Conservation (phyloP, 768 basidiomycete genomes). For the Tulasnella sp. region DNA sequence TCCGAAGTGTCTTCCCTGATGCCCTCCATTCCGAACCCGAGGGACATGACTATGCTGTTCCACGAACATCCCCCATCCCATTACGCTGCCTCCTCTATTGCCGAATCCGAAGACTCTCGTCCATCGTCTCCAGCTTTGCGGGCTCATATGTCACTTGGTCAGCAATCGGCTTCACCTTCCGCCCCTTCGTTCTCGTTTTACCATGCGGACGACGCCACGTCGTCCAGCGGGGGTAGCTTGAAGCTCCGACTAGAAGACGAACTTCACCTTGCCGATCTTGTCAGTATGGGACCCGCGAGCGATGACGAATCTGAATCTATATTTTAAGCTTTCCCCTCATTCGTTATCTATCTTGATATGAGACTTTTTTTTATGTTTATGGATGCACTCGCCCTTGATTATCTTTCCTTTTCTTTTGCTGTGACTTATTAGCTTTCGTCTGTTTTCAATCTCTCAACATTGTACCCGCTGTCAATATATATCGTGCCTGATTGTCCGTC, state of each 20-base stretch:
- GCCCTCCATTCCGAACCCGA: not conserved
- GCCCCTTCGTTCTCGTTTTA: conserved; percentile 14
- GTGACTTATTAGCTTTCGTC: not conserved
- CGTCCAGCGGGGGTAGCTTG: conserved; percentile 16
- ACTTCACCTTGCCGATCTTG: conserved; percentile 20
- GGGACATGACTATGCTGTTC: conserved; percentile 5
- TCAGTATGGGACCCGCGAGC: conserved; percentile 16
- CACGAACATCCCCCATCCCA: conserved; percentile 11
- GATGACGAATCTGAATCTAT: conserved; percentile 3
- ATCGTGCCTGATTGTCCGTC: not conserved
- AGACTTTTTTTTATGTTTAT: not conserved
- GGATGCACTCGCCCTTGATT: not conserved
- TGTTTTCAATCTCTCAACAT: not conserved
- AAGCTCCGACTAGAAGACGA: conserved; percentile 20
- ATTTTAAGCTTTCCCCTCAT: not conserved
- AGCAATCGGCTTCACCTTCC: not conserved
- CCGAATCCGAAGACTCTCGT: conserved; percentile 1
- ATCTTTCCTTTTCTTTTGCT: not conserved
- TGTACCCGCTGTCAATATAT: not conserved
- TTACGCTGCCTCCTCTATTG: not conserved
- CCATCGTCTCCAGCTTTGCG: not conserved
- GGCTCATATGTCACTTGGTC: not conserved
- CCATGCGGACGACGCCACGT: not conserved
- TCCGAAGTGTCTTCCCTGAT: conserved; percentile 12
- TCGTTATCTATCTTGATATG: not conserved